A percentile compares a stretch with the other conserved stretches of the same genome.
phyloP scores from a whole-genome alignment of 345 rosid species.

The Citrus trifoliata region DNA sequence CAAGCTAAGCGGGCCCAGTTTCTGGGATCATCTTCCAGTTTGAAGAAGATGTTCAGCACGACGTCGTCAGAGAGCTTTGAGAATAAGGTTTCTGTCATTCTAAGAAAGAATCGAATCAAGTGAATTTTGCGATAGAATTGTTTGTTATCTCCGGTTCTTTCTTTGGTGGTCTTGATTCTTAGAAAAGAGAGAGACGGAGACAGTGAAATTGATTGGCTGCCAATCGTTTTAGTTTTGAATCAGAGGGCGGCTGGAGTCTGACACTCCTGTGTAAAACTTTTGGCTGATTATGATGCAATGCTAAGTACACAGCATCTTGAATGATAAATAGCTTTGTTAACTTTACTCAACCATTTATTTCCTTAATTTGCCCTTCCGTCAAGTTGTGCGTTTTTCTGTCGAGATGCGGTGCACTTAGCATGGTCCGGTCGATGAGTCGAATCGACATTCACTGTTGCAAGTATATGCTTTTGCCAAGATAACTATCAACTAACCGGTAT shows the following conservation, averaged over 20 bases:
- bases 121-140: too few species aligned
- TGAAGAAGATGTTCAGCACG: constrained; percentile 74
- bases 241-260: background rate
- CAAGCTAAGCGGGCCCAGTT: constrained; percentile 84
- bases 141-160: background rate
- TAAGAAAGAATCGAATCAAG: too few species aligned
- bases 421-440: too few species aligned
- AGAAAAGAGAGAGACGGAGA: background rate
- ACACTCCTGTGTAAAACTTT: background rate
- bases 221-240: background rate
- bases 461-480: too few species aligned
- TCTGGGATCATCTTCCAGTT: constrained; percentile 81
- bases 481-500: too few species aligned
- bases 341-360: background rate
- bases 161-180: too few species aligned
- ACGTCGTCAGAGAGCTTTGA: constrained; percentile 69
- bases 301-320: too few species aligned
- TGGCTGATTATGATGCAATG: too few species aligned
- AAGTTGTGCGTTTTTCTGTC: too few species aligned
- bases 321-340: too few species aligned
- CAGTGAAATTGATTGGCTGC: background rate
- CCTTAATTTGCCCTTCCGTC: background rate
- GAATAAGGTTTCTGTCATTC: constrained; percentile 55
- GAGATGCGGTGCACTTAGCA: too few species aligned
- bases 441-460: too few species aligned